Percentiles rank a stretch among this genome's conserved stretches.
Conservation (phyloP, 305 asterid genomes). For the Fraxinus nigra region DNA sequence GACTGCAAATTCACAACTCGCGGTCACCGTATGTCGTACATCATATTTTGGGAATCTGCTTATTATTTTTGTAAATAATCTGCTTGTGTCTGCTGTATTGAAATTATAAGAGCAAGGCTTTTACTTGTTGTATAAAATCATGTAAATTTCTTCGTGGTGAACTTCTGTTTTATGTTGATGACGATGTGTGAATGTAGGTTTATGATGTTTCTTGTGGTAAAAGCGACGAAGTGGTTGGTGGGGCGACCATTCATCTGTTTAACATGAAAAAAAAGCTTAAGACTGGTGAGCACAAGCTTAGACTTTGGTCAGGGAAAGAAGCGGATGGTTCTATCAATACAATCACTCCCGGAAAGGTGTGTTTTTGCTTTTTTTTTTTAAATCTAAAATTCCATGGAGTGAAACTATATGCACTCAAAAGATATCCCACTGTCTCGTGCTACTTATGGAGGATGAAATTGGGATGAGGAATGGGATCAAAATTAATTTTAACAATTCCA, state of each 20-base stretch:
- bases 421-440: neutral
- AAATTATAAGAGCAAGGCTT: neutral
- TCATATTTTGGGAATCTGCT: neutral
- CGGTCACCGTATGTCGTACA: slow-evolving; percentile 59
- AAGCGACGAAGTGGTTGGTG: slow-evolving; percentile 81
- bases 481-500: neutral
- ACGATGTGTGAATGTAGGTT: slow-evolving; percentile 44
- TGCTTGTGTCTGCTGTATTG: neutral
- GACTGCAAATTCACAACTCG: slow-evolving; percentile 87
- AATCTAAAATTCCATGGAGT: neutral
- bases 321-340: slow-evolving; percentile 93
- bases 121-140: neutral
- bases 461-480: neutral
- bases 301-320: slow-evolving; percentile 83
- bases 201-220: slow-evolving; percentile 85
- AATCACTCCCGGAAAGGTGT: slow-evolving; percentile 88
- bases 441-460: neutral
- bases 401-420: neutral
- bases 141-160: neutral
- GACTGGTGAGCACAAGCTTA: slow-evolving; percentile 91
- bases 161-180: neutral
- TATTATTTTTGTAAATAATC: neutral
- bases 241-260: slow-evolving; percentile 87
- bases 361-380: neutral
- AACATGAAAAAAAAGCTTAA: slow-evolving; percentile 88